Conservation (phyloP, 2,329 filamentous ascomycete genomes). For the Arthroderma sp. region DNA sequence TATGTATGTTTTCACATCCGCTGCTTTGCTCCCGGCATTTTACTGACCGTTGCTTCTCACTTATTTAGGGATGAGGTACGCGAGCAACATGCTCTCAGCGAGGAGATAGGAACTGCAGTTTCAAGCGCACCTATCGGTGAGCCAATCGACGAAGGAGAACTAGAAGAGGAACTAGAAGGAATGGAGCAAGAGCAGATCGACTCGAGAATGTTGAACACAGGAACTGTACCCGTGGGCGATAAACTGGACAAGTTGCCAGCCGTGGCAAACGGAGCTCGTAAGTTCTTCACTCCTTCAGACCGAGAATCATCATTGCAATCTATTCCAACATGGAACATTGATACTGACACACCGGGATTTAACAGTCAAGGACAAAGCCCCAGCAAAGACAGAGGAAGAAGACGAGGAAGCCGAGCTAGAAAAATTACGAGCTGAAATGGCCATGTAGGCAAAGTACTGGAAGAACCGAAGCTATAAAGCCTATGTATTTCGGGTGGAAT, state of each 20-base stretch:
- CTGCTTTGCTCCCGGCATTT: not conserved
- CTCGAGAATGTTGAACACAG: constrained; percentile 83
- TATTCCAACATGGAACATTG: not conserved
- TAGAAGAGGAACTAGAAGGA: constrained; percentile 72
- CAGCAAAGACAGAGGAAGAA: constrained; percentile 55
- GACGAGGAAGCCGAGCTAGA: constrained; percentile 91
- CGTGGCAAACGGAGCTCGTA: constrained; percentile 62
- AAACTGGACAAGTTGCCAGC: constrained; percentile 59
- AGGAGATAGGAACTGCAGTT: constrained; percentile 83
- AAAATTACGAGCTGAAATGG: constrained; percentile 94
- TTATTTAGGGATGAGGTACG: constrained; percentile 64
- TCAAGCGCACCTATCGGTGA: constrained; percentile 55
- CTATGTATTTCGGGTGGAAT: constrained; percentile 86
- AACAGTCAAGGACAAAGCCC: constrained; percentile 34
- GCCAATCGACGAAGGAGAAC: constrained; percentile 67
- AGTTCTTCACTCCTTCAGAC: constrained; percentile 27
- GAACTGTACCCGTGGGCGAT: constrained; percentile 68
- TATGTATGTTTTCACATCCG: constrained; percentile 51
- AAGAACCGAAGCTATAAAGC: not conserved
- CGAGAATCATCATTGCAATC: not conserved
- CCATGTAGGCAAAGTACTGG: constrained; percentile 50
- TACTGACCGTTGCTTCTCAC: constrained; percentile 6
- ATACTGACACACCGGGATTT: not conserved
- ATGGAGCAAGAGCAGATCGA: constrained; percentile 89
- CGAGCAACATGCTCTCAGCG: constrained; percentile 83